These are phyloP conservation scores for Fusarium sp. DNA, from an alignment of 2,329 filamentous ascomycete genomes.

Conservation along the genomic window DNA sequence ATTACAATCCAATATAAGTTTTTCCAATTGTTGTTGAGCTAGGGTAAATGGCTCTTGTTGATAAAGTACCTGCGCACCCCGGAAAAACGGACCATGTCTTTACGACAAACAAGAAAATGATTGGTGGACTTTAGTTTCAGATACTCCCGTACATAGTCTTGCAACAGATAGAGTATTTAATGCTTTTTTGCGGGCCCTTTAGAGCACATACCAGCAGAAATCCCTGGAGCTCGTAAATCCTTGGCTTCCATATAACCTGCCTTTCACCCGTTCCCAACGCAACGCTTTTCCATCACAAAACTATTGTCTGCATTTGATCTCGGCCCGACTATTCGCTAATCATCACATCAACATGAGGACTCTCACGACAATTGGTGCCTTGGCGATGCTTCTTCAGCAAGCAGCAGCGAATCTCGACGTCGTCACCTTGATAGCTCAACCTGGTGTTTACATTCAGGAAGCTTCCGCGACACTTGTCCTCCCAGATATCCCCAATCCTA, in stretches of 20 bases:
- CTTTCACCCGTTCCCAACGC: not conserved
- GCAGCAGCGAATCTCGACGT: slow-evolving; percentile 5
- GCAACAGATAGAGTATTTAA: not conserved
- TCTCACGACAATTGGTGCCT: not conserved
- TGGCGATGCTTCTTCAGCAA: not conserved
- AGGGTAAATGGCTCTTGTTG: too few species aligned
- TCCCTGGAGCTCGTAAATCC: too few species aligned
- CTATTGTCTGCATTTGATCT: not conserved
- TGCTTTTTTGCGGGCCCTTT: not conserved
- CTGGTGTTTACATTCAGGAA: slow-evolving; percentile 9
- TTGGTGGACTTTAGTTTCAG: not conserved
- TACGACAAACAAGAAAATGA: not conserved
- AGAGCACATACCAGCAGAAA: not conserved
- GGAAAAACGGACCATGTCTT: not conserved
- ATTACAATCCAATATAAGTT: too few species aligned
- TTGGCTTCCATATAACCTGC: not conserved
- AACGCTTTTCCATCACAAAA: not conserved
- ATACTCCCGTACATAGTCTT: not conserved
- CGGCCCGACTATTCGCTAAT: not conserved
- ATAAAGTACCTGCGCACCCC: too few species aligned
- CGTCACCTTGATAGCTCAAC: not conserved
- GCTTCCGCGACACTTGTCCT: slow-evolving; percentile 15
- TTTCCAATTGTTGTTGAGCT: too few species aligned
- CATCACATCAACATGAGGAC: not conserved
- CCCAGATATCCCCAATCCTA: not conserved